Evolutionary conservation across 2,329 filamentous ascomycete genomes (phyloP), one percentile per base, ranked within the genome.

Genomic region (Paraconiothyrium brasiliense): DNA sequence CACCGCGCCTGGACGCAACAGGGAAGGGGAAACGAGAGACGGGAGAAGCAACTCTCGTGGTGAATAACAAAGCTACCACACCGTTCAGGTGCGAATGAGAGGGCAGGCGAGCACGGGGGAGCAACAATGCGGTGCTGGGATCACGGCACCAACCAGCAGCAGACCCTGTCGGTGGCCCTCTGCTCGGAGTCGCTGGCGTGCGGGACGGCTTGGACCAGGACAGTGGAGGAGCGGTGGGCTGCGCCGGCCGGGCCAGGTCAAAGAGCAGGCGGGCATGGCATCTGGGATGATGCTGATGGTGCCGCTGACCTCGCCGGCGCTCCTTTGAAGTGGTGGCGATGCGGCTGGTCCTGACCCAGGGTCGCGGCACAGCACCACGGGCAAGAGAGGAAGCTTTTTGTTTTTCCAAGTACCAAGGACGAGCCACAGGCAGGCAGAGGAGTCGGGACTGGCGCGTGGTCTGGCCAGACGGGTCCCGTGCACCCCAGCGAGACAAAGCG

Each of bases 191-290:
- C 70, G 72, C 69, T 75, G 75, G 72, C 72, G 65, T 72, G 72
- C 74, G 76, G 76, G 75, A 76, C 71, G 76, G 76, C 76, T 76
- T 78, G 74, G 71, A 72, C 75, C 74, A 78, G 73, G 62, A 71
- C 63, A 64, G 73, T 73, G 73, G 71, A 73, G 70, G 72, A 68
- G 69, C 58, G 62, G 70, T 77, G 73, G 75, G 73, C 75, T 76
- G 75, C 70, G 71, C 71, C 74, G 74, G 75, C 57, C 73, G 72
- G 73, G 67, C 56, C 47, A 57, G 58, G 58, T 63, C 55, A 65
- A 63, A 65, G 60, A 55, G 57, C 39, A 47, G 48, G 20, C 27
- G 7, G n/a, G 10, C 49, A 37, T 54, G 49, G 39, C 22, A 27
- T 4, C 48, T 52, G 57, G 47, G 59, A 46, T 39, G 34, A 13